Evolutionary conservation across 139 green algal species (phyloP), one percentile per base, ranked within the genome.

Genomic region (Chlamydomonas sp.): DNA sequence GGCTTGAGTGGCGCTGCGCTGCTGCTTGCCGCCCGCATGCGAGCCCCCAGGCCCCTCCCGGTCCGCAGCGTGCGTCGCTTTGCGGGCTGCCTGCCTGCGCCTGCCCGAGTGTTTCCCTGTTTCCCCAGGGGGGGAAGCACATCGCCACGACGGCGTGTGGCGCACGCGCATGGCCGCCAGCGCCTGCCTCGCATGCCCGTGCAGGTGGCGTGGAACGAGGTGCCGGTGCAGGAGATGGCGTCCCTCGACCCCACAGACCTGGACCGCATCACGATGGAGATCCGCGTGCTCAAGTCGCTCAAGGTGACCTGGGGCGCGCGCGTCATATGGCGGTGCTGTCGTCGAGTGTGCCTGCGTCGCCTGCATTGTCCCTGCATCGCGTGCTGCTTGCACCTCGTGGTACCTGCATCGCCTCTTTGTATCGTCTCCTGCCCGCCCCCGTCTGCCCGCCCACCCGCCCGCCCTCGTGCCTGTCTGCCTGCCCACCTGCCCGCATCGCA

Each of bases 161-260:
- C 63, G 58, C 6, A 22, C 13, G 22, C 54, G 6, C 54, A 63
- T 16, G 20, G 6, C 29, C 54, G 20, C 54, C 54, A 16, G 6
- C 24, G 54, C 54, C 20, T 54, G 16, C 22, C 54, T 24, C 16
- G 6, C 16, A 16, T 63, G 20, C 29, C 24, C 54, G 20, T 35
- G 20, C 63, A 98, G 61, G 90, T 97, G 28, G 92, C 93, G 2
- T 98, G 93, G 93, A 98, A 98, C 77, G 83, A 97, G 79, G 84
- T 97, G n/a, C 76, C 35, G 4, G 68, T 67, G 24, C 61, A 48
- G 22, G 67, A 63, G 33, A 30, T 74, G 48, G 69, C 58, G 37
- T 67, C 33, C 31, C 60, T 35, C 67, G 47, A 3, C 29, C 50
- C 65, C 36, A 75, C 73, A 72, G 70, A 79, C 47, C 67, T 71